phyloP scores from a whole-genome alignment of 441 rosid genomes.

The Macaranga tanarius region DNA sequence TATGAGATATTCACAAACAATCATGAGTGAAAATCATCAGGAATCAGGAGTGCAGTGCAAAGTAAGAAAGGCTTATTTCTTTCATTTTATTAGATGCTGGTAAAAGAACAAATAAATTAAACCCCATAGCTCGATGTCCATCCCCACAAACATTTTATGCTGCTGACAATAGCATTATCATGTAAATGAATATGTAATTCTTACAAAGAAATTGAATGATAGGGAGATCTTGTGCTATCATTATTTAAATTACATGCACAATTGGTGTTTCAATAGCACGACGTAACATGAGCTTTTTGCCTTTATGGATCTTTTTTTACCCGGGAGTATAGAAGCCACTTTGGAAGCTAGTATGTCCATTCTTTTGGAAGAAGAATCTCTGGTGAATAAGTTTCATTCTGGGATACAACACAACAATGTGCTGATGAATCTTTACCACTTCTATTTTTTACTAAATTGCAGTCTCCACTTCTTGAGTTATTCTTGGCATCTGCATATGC shows the following conservation, averaged over 20 bases:
- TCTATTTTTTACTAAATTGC: constrained; percentile 29
- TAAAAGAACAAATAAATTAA: too few relatives aligned
- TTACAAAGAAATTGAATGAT: background rate
- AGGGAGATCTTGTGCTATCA: constrained; percentile 12
- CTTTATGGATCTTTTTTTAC: constrained; percentile 17
- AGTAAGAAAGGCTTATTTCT: too few relatives aligned
- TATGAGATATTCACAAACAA: background rate
- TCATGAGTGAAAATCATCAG: background rate
- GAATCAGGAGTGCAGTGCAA: too few relatives aligned
- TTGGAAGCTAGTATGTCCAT: constrained; percentile 67
- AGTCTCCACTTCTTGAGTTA: constrained; percentile 34
- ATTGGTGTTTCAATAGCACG: constrained; percentile 19
- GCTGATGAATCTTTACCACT: constrained; percentile 36
- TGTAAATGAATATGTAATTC: background rate
- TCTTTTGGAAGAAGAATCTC: constrained; percentile 85
- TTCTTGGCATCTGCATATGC: constrained; percentile 28
- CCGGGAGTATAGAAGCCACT: background rate
- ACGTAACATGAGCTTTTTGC: constrained; percentile 16
- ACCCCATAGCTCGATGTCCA: background rate
- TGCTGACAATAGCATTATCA: background rate
- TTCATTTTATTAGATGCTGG: too few relatives aligned
- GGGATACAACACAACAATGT: constrained; percentile 30
- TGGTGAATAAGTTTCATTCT: constrained; percentile 44
- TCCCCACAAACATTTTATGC: background rate
- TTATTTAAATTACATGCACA: constrained; percentile 22